phyloP scores from a whole-genome alignment of 2,329 filamentous ascomycete genomes.

The Penicillium sp. region DNA sequence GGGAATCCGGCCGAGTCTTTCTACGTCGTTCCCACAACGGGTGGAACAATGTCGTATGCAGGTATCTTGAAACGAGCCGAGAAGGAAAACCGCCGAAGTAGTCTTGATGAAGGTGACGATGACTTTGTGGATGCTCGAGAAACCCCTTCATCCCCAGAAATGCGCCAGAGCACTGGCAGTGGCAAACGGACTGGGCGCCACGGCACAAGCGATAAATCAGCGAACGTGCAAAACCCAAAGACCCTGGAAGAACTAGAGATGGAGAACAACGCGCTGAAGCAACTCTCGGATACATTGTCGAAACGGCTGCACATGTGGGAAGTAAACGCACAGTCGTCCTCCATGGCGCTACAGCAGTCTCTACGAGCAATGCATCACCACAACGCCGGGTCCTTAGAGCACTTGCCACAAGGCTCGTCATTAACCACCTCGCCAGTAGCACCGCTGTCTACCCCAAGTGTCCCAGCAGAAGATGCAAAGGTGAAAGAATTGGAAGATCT shows the following conservation, averaged over 20 bases:
- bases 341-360: conserved; percentile 79
- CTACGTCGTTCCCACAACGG: conserved; percentile 88
- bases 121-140: conserved; percentile 87
- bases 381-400: conserved; percentile 27
- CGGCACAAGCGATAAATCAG: conserved; percentile 26
- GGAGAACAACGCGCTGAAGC: conserved; percentile 80
- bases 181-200: conserved; percentile 28
- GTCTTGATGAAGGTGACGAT: conserved; percentile 64
- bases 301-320: conserved; percentile 90
- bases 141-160: conserved; percentile 50
- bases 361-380: conserved; percentile 49
- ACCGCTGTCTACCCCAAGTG: conserved; percentile 14
- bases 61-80: conserved; percentile 63
- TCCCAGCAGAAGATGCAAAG: conserved; percentile 44
- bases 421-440: conserved; percentile 23
- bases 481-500: conserved; percentile 64
- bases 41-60: conserved; percentile 87
- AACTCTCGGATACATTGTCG: conserved; percentile 77
- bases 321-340: conserved; percentile 80
- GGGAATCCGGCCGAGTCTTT: conserved; percentile 66
- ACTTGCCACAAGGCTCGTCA: conserved; percentile 29
- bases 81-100: conserved; percentile 40
- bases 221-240: conserved; percentile 46
- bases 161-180: conserved; percentile 41
- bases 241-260: conserved; percentile 81